Evolutionary conservation across 495 filamentous ascomycete species (phyloP).

Genomic region (Talaromyces nanjingensis): DNA sequence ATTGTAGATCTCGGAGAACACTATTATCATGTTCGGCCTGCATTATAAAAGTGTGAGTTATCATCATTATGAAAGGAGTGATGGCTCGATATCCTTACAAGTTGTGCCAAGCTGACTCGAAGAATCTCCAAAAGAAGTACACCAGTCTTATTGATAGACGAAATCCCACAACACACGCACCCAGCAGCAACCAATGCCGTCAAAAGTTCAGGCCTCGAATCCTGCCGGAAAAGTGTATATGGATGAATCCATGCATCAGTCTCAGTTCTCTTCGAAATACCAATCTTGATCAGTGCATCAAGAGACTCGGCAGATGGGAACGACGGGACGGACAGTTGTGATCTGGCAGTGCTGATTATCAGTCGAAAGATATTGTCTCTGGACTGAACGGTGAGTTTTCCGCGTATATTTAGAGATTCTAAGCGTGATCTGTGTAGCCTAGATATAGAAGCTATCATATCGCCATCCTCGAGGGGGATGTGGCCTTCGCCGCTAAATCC

Average conservation of each 20-base stretch:
- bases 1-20: slow-evolving; percentile 43
- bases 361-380: slow-evolving; percentile 23
- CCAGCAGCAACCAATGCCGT: slow-evolving; percentile 47
- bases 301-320: slow-evolving; percentile 51
- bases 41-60: not conserved
- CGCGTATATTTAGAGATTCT: slow-evolving; percentile 18
- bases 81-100: slow-evolving; percentile 17
- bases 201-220: slow-evolving; percentile 45
- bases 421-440: slow-evolving; percentile 13
- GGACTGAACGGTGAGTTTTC: slow-evolving; percentile 14
- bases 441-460: slow-evolving; percentile 16
- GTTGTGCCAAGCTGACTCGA: slow-evolving; percentile 34
- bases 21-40: slow-evolving; percentile 51
- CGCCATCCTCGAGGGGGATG: slow-evolving; percentile 19
- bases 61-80: not conserved
- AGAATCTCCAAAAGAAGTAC: slow-evolving; percentile 51
- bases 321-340: slow-evolving; percentile 39
- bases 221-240: slow-evolving; percentile 41
- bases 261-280: slow-evolving; percentile 43
- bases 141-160: slow-evolving; percentile 50
- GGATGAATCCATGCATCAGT: slow-evolving; percentile 53
- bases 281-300: slow-evolving; percentile 53
- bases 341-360: slow-evolving; percentile 21
- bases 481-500: slow-evolving; percentile 19
- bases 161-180: slow-evolving; percentile 44